phyloP scores from a whole-genome alignment of 495 filamentous ascomycete species.

The Penicillium salamii region DNA sequence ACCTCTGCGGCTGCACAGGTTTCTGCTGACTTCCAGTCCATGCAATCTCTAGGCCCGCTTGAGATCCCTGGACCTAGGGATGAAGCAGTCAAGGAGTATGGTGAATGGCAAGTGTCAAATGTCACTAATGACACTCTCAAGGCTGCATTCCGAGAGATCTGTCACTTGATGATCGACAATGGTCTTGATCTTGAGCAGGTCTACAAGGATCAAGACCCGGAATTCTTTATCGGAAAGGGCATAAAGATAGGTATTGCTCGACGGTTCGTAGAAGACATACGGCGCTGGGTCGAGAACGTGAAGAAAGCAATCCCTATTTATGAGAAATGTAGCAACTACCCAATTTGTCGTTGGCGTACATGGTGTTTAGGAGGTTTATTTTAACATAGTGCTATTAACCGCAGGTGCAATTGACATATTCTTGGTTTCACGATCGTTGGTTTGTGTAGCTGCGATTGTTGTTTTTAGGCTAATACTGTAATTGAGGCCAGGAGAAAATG shows the following conservation, averaged over 20 bases:
- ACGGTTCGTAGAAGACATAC: constrained; percentile 12
- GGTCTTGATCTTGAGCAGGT: constrained; percentile 27
- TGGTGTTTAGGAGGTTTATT: too few relatives aligned
- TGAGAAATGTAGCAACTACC: too few relatives aligned
- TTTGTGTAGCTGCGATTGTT: too few relatives aligned
- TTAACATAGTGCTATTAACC: too few relatives aligned
- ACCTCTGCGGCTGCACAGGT: too few relatives aligned
- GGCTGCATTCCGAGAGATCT: constrained; percentile 14
- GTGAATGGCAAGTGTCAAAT: constrained; percentile 17
- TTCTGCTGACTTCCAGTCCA: constrained; percentile 3
- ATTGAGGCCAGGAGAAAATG: too few relatives aligned
- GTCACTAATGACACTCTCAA: constrained; percentile 15
- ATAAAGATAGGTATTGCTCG: constrained; percentile 24
- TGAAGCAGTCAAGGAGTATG: constrained; percentile 15
- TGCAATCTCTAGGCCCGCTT: background rate
- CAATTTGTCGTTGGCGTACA: too few relatives aligned
- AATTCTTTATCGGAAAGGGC: constrained; percentile 26
- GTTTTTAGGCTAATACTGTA: too few relatives aligned
- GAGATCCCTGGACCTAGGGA: constrained; percentile 7
- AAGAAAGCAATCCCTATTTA: constrained; percentile 1
- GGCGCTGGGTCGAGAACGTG: constrained; percentile 3
- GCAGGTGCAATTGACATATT: too few relatives aligned
- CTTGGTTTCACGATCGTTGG: too few relatives aligned
- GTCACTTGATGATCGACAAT: constrained; percentile 18
- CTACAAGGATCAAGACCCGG: constrained; percentile 20